Conservation (phyloP, 2,329 filamentous ascomycete species). For the Elsinoe fawcettii region DNA sequence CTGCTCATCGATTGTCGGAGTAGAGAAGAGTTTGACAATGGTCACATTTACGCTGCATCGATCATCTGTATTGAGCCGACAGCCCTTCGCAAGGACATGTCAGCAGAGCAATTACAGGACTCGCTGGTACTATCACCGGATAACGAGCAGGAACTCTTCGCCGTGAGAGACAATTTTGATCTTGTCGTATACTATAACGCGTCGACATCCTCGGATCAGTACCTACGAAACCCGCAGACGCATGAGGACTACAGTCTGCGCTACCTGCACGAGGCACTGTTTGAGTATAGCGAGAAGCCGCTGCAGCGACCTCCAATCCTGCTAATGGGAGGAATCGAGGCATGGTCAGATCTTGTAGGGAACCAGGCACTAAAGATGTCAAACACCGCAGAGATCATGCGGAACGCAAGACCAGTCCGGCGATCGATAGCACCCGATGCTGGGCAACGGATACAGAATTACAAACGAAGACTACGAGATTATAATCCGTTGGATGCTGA, state of each 20-base stretch:
- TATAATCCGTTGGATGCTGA: slow-evolving; percentile 69
- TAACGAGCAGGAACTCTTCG: slow-evolving; percentile 69
- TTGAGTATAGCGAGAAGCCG: slow-evolving; percentile 74
- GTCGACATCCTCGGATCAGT: slow-evolving; percentile 51
- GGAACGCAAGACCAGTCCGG: slow-evolving; percentile 42
- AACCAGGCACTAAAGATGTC: slow-evolving; percentile 53
- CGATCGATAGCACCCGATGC: slow-evolving; percentile 44
- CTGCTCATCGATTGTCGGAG: slow-evolving; percentile 79
- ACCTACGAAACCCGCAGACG: slow-evolving; percentile 40
- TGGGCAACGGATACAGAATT: slow-evolving; percentile 41
- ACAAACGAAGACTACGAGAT: slow-evolving; percentile 50
- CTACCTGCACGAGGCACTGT: slow-evolving; percentile 69
- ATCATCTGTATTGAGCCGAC: slow-evolving; percentile 89
- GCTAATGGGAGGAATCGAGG: slow-evolving; percentile 71
- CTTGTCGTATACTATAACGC: slow-evolving; percentile 88
- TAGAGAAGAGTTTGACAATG: slow-evolving; percentile 73
- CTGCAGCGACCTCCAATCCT: slow-evolving; percentile 67
- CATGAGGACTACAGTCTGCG: slow-evolving; percentile 49
- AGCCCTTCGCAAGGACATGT: slow-evolving; percentile 59
- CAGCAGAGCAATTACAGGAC: slow-evolving; percentile 57
- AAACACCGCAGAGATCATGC: slow-evolving; percentile 45
- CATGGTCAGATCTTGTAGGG: slow-evolving; percentile 81
- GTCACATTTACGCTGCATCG: slow-evolving; percentile 76
- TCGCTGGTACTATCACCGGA: slow-evolving; percentile 63
- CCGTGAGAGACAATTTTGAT: slow-evolving; percentile 66